Percentiles rank a stretch among this genome's conserved stretches.
Conservation (phyloP, 2,329 filamentous ascomycete species). For the Pseudopyricularia cyperi region DNA sequence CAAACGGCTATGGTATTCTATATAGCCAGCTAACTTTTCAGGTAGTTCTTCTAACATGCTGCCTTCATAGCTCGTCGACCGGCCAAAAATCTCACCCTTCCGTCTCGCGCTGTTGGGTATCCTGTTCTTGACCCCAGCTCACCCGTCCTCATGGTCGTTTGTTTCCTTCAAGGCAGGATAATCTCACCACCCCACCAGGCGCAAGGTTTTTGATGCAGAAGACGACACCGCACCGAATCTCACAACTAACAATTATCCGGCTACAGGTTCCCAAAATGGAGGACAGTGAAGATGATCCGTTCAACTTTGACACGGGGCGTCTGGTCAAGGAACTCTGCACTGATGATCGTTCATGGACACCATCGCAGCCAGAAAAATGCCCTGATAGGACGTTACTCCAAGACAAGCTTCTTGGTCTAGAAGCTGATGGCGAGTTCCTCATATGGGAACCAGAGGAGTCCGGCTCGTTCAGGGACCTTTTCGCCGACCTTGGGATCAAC, state of each 20-base stretch:
- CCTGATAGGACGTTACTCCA: conserved; percentile 42
- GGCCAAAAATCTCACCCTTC: too few species aligned
- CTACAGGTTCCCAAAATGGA: not conserved
- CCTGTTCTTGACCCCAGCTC: too few species aligned
- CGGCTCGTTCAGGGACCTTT: conserved; percentile 31
- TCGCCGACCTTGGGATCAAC: conserved; percentile 40
- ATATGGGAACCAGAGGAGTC: conserved; percentile 39
- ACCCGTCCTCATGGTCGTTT: too few species aligned
- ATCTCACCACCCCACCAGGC: too few species aligned
- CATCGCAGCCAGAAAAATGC: conserved; percentile 22
- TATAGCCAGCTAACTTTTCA: too few species aligned
- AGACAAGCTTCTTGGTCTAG: conserved; percentile 41
- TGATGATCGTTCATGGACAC: conserved; percentile 31
- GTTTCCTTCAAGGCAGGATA: too few species aligned
- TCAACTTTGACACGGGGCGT: conserved; percentile 55
- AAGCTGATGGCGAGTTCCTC: conserved; percentile 52
- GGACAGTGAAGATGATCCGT: conserved; percentile 44
- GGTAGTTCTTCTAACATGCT: too few species aligned
- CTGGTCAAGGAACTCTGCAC: conserved; percentile 55
- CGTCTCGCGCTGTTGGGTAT: too few species aligned
- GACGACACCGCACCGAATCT: not conserved
- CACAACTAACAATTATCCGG: not conserved
- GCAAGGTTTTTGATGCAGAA: not conserved
- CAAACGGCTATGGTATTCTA: too few species aligned
- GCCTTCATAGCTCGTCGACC: too few species aligned